phyloP scores from a whole-genome alignment of 345 rosid genomes.

The Populus tremula region DNA sequence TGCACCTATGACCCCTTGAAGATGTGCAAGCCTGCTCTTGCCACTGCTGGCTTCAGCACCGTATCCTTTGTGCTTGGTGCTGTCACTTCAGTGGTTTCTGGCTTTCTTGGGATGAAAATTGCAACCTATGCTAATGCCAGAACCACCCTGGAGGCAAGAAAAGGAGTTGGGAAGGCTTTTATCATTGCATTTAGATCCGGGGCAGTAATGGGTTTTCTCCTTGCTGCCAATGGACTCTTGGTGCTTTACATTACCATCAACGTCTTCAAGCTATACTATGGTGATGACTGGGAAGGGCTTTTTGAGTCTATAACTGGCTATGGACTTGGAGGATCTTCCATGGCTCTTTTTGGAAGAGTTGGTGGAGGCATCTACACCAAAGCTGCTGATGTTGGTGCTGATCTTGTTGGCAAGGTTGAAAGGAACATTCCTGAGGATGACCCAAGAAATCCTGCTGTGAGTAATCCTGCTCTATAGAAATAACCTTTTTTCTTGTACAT shows the following conservation, averaged over 20 bases:
- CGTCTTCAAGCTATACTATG: conserved; percentile 67
- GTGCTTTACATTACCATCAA: conserved; percentile 69
- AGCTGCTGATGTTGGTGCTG: conserved; percentile 91
- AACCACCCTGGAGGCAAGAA: conserved; percentile 84
- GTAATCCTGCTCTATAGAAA: conserved; percentile 19
- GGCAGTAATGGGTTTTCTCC: conserved; percentile 83
- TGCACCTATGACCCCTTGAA: conserved; percentile 57
- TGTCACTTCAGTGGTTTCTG: conserved; percentile 71
- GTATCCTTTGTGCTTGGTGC: conserved; percentile 72
- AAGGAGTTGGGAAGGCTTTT: conserved; percentile 88
- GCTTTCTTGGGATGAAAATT: conserved; percentile 93
- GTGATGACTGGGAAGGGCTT: conserved; percentile 79
- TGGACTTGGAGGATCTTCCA: conserved; percentile 87
- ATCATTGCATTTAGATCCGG: conserved; percentile 73
- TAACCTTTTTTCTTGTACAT: neutral
- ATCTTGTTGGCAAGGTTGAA: conserved; percentile 84
- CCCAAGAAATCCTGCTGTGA: conserved; percentile 84
- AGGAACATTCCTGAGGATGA: conserved; percentile 81
- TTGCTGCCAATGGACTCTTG: conserved; percentile 75
- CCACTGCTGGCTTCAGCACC: conserved; percentile 80
- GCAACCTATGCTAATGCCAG: conserved; percentile 90
- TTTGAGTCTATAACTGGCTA: conserved; percentile 84
- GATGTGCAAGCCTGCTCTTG: conserved; percentile 80
- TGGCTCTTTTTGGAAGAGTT: conserved; percentile 84
- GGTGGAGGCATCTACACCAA: conserved; percentile 84